Conservation (phyloP, 2,329 filamentous ascomycete species). For the Arthroderma sp. region DNA sequence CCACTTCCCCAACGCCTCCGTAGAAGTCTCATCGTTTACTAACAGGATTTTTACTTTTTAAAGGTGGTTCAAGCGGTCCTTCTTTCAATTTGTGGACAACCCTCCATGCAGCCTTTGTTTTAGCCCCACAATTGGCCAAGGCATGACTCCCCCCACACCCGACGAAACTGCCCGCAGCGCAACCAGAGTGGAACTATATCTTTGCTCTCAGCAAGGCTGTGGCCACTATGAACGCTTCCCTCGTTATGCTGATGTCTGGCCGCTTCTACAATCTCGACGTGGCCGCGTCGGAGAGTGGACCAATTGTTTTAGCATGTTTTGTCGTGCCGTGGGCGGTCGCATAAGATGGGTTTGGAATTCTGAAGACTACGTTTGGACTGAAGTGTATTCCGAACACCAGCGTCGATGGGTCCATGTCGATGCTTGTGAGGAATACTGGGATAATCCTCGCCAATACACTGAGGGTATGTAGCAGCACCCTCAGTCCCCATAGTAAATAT, state of each 20-base stretch:
- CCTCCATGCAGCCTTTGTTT: slow-evolving; percentile 71
- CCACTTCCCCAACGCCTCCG: slow-evolving; percentile 10
- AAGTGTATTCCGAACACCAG: slow-evolving; percentile 89
- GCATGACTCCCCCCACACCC: slow-evolving; percentile 69
- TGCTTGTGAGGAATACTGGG: slow-evolving; percentile 87
- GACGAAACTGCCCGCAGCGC: slow-evolving; percentile 86
- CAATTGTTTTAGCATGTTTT: slow-evolving; percentile 98
- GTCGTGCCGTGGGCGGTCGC: slow-evolving; percentile 76
- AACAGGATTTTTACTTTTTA: slow-evolving; percentile 6
- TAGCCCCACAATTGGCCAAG: slow-evolving; percentile 68
- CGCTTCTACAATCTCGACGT: slow-evolving; percentile 69
- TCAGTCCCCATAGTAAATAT: slow-evolving; percentile 3
- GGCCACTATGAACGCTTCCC: slow-evolving; percentile 77
- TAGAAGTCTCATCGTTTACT: slow-evolving; percentile 7
- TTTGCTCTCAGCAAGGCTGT: slow-evolving; percentile 65
- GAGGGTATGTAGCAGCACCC: slow-evolving; percentile 46
- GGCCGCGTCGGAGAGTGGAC: slow-evolving; percentile 92
- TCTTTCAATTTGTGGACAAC: slow-evolving; percentile 96
- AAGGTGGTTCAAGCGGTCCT: slow-evolving; percentile 90
- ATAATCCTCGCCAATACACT: slow-evolving; percentile 80
- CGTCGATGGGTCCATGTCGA: slow-evolving; percentile 96
- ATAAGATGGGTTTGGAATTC: slow-evolving; percentile 98
- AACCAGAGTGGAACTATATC: slow-evolving; percentile 75
- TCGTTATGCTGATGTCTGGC: slow-evolving; percentile 89
- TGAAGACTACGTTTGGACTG: slow-evolving; percentile 95